Evolutionary conservation across 495 filamentous ascomycete species (phyloP).

Genomic region (Aspergillus cristatus): DNA sequence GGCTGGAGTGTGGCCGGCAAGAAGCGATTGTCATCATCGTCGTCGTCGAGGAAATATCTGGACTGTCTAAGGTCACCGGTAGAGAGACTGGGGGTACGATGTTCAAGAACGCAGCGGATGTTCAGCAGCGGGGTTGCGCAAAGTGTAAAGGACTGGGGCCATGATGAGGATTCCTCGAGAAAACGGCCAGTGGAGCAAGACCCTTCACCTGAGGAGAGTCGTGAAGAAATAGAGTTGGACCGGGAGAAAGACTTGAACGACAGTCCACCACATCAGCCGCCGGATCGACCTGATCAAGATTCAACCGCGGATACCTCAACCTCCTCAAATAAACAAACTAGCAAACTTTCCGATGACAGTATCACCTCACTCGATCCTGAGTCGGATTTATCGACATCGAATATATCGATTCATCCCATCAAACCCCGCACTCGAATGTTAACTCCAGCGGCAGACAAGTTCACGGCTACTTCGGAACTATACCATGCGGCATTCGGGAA

Average conservation of each 20-base stretch:
- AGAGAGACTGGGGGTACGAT: conserved; percentile 8
- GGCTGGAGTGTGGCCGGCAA: conserved; percentile 7
- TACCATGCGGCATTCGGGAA: conserved; percentile 9
- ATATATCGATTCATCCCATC: background rate
- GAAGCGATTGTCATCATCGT: conserved; percentile 9
- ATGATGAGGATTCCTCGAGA: conserved; percentile 3
- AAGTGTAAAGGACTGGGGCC: conserved; percentile 9
- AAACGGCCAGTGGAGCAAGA: background rate
- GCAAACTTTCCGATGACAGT: background rate
- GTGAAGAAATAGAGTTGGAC: conserved; percentile 1
- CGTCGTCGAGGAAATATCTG: conserved; percentile 11
- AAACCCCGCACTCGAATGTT: conserved; percentile 5
- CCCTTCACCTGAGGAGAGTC: background rate
- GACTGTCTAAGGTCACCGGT: conserved; percentile 12
- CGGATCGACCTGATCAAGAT: background rate
- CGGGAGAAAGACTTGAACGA: background rate
- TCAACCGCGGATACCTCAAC: background rate
- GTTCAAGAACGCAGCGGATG: conserved; percentile 21
- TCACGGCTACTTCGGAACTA: conserved; percentile 8
- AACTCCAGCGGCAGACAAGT: conserved; percentile 5
- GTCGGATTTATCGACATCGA: background rate
- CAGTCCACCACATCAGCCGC: background rate
- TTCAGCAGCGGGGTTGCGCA: conserved; percentile 21
- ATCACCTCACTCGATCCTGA: background rate
- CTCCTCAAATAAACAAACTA: too few relatives aligned